These are phyloP conservation scores for Monosporascus ibericus DNA, from an alignment of 2,329 filamentous ascomycete species.

Conservation along the genomic window DNA sequence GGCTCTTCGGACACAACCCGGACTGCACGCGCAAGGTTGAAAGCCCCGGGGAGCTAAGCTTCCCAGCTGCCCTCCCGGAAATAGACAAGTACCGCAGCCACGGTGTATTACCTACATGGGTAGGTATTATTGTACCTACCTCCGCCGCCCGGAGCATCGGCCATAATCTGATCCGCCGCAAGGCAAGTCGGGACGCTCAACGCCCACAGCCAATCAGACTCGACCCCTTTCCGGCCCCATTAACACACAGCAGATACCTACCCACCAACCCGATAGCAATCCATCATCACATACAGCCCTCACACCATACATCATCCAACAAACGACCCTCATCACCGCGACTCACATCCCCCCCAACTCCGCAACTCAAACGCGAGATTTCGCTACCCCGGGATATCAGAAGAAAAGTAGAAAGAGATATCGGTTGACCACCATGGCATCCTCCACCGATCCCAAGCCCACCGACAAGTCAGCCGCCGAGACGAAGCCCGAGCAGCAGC, in stretches of 20 bases:
- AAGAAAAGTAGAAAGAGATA: conserved; percentile 3
- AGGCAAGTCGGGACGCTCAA: conserved; percentile 1
- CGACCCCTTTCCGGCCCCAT: conserved; percentile 4
- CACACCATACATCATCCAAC: not conserved
- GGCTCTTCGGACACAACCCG: too few species aligned
- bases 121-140: too few species aligned
- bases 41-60: not conserved
- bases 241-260: not conserved
- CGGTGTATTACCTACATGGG: too few species aligned
- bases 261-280: not conserved
- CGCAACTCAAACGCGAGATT: not conserved
- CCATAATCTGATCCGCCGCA: conserved; percentile 7
- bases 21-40: not conserved
- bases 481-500: conserved; percentile 36
- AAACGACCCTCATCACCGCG: not conserved
- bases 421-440: conserved; percentile 21
- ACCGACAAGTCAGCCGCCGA: conserved; percentile 36
- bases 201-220: conserved; percentile 4
- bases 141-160: conserved; percentile 1
- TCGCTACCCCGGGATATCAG: not conserved
- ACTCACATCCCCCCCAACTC: not conserved
- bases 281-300: not conserved
- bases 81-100: too few species aligned
- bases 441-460: conserved; percentile 25
- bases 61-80: too few species aligned